Evolutionary conservation across 2,329 filamentous ascomycete genomes (phyloP).

Genomic region (Fusarium longipes): DNA sequence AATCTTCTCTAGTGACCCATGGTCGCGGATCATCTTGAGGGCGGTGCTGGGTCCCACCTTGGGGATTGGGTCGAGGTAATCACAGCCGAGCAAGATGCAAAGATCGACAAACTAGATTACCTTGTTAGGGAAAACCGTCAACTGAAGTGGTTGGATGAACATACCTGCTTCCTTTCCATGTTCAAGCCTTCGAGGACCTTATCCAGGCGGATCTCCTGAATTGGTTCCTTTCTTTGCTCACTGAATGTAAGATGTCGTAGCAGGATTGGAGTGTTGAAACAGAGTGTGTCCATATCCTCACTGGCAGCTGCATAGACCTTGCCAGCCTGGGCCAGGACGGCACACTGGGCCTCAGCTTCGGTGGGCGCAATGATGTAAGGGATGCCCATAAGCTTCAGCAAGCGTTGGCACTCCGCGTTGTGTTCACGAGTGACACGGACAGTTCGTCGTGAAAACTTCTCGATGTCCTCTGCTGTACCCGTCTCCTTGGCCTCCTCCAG

Average conservation of each 20-base stretch:
- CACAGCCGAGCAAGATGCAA: slow-evolving; percentile 96
- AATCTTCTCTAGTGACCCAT: slow-evolving; percentile 87
- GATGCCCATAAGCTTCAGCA: slow-evolving; percentile 95
- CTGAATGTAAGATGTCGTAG: slow-evolving; percentile 95
- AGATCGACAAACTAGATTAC: slow-evolving; percentile 86
- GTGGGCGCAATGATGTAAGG: slow-evolving; percentile 96
- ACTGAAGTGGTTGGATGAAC: neutral
- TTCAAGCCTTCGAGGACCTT: slow-evolving; percentile 86
- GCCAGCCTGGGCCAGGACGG: slow-evolving; percentile 85
- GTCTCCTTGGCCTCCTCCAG: slow-evolving; percentile 97
- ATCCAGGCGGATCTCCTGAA: slow-evolving; percentile 91
- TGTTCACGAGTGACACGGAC: slow-evolving; percentile 97
- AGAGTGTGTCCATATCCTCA: slow-evolving; percentile 99
- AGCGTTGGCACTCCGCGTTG: slow-evolving; percentile 90
- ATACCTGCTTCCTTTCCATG: slow-evolving; percentile 88
- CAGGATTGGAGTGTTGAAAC: slow-evolving; percentile 91
- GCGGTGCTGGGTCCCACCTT: slow-evolving; percentile 94
- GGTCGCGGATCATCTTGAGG: slow-evolving; percentile 91
- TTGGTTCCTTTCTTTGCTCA: slow-evolving; percentile 96
- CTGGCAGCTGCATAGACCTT: slow-evolving; percentile 98
- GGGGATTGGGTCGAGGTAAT: slow-evolving; percentile 96
- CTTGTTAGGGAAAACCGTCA: slow-evolving; percentile 15
- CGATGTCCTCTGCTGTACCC: slow-evolving; percentile 94
- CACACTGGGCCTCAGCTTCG: slow-evolving; percentile 97
- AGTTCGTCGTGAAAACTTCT: slow-evolving; percentile 94